phyloP scores from a whole-genome alignment of 805 yeast species.

The Yarrowia deformans region DNA sequence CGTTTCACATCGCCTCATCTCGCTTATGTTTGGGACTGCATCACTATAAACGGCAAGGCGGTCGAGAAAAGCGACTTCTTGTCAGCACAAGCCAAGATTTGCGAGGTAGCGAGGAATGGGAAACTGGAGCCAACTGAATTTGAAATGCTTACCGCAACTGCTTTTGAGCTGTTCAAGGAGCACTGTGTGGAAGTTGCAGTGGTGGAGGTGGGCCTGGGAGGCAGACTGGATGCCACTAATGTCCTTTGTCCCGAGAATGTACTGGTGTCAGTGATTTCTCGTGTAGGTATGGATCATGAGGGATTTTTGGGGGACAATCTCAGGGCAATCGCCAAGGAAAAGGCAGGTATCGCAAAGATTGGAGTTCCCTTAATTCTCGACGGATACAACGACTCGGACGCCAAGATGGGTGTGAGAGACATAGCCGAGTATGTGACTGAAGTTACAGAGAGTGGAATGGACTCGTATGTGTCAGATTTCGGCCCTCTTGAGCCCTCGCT shows the following conservation, averaged over 20 bases:
- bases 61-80: slow-evolving; percentile 60
- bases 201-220: slow-evolving; percentile 95
- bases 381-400: slow-evolving; percentile 64
- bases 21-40: slow-evolving; percentile 74
- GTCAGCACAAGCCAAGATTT: not conserved
- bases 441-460: slow-evolving; percentile 46
- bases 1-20: slow-evolving; percentile 91
- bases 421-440: slow-evolving; percentile 52
- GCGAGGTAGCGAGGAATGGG: slow-evolving; percentile 1
- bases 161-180: slow-evolving; percentile 73
- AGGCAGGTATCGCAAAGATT: slow-evolving; percentile 83
- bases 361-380: slow-evolving; percentile 73
- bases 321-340: slow-evolving; percentile 71
- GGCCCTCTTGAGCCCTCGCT: slow-evolving; percentile 10
- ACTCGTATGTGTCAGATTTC: not conserved
- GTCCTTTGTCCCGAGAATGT: slow-evolving; percentile 57
- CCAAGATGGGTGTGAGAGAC: slow-evolving; percentile 56
- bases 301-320: slow-evolving; percentile 72
- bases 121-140: slow-evolving; percentile 73
- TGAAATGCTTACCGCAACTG: slow-evolving; percentile 84
- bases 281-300: slow-evolving; percentile 88
- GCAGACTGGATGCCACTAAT: slow-evolving; percentile 87
- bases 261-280: slow-evolving; percentile 75
- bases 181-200: slow-evolving; percentile 74
- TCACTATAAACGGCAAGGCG: slow-evolving; percentile 67